Evolutionary conservation across 306 rosid genomes (phyloP), one percentile per base, ranked within the genome.

Genomic region (Trifolium pratense): DNA sequence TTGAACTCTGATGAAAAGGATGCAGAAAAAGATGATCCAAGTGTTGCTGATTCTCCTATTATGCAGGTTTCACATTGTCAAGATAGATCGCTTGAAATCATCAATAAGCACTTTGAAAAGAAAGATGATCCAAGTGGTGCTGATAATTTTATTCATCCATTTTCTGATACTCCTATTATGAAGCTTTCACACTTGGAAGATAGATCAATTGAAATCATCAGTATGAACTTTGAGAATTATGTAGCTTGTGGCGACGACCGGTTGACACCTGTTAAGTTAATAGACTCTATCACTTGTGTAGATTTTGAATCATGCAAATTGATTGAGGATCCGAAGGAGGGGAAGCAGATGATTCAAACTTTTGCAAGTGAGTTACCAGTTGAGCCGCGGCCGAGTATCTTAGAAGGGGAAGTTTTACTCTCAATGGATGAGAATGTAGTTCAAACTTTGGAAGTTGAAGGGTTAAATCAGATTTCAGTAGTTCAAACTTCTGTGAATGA

Each of bases 51-150:
- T 57, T 5, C 37, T 57, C 2, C 37, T 57, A 5, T 59, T 59
- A 29, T 59, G 65, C 65, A 59, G 65, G 42, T 7, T 59, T 29
- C 64, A 25, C 39, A 58, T 2, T 58, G n/a, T 14, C 84, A 65
- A 51, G 91, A 88, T 78, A 77, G 74, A 45, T 88, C 92, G n/a
- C 53, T 82, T 66, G 91, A 86, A 71, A 21, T 75, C 40, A 80
- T 83, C 48, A 64, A 64, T 39, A 11, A 70, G 79, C 74, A 80
- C 59, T 83, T 70, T 62, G 83, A 80, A 26, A 81, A 79, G 51
- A 83, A 77, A 53, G 75, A 84, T 46, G 8, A 39, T 77, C 78
- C 76, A 52, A 37, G 64, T 57, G 83, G 73, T 37, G 48, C 53
- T 17, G 49, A 25, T 13, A 77, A 75, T 56, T 75, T 79, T 52